Base-by-base conservation (phyloP, 345 rosid genomes). In the Aquilaria yunnanensis region DNA sequence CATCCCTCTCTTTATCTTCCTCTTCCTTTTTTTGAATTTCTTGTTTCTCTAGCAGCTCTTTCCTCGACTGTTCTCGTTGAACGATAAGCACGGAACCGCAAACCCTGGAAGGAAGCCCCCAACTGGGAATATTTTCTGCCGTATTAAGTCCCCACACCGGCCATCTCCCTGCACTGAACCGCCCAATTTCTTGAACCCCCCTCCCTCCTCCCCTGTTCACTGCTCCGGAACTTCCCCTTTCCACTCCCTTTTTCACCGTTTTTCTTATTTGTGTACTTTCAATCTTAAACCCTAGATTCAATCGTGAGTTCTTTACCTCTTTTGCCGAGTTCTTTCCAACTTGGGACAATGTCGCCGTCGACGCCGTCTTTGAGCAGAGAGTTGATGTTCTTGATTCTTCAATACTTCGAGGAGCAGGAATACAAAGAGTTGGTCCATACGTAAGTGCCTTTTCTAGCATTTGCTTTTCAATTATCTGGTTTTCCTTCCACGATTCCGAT, bases 361-460 rank as follows among this genome's bases (percentile, higher is more conserved):
- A 86, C 84, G 93, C 80, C 89, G 66, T 83, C 87, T 50, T 66
- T 86, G 63, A 84, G 87, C 76, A 80, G 93, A 62, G 93, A 86
- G 75, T 72, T 86, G 70, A 89, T 86, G 74, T 84, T 86, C 62
- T 72, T 86, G 54, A 81, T 86, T 66, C 93, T 86, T 60, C 93
- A 86, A 68, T 86, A 83, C 63, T 89, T 86, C 0, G 93, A 86
- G 43, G 93, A 86, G 61, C 89, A 86, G 67, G 83, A 83, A 72
- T 86, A 80, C 73, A 81, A 78, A 70, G 93, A 86, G 78, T 72
- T 85, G 32, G 89, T 84, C 61, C 93, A 86, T 64, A 84, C 67
- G 93, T 86, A 69, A 73, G 52, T 57, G 41, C 32, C 47, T 57
- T 48, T 33, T 32, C 3, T 14, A 9, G 23, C 29, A 12, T 14